Conservation (phyloP, 345 rosid species). For the Geranium rotundifolium region DNA sequence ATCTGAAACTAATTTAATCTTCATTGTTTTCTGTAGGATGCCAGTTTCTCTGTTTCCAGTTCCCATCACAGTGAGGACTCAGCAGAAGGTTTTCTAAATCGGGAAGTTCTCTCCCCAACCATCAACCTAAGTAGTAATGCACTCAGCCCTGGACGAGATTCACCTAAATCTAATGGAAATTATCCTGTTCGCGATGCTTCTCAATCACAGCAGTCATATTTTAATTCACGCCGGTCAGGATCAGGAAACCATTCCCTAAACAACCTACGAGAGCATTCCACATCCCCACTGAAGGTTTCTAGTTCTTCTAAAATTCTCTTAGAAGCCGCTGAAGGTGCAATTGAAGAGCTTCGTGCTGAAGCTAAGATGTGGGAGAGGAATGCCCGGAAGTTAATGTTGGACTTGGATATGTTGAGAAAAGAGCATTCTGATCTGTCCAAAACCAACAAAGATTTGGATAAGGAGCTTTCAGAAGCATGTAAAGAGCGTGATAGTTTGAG, state of each 20-base stretch:
- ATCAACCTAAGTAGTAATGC: slow-evolving; percentile 7
- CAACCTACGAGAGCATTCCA: slow-evolving; percentile 9
- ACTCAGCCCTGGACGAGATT: slow-evolving; percentile 12
- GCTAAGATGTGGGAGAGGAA: slow-evolving; percentile 50
- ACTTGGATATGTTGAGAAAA: slow-evolving; percentile 33
- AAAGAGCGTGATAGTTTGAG: slow-evolving; percentile 31
- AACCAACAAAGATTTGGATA: slow-evolving; percentile 18
- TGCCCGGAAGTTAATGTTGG: slow-evolving; percentile 35
- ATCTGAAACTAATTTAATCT: neutral
- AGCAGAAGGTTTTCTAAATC: slow-evolving; percentile 14
- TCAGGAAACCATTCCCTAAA: slow-evolving; percentile 16
- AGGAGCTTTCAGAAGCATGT: slow-evolving; percentile 34
- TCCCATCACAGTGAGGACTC: slow-evolving; percentile 30
- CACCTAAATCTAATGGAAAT: slow-evolving; percentile 9
- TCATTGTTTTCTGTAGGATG: slow-evolving; percentile 14
- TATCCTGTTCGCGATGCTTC: slow-evolving; percentile 12
- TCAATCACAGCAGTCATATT: slow-evolving; percentile 20
- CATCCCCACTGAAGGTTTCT: slow-evolving; percentile 14
- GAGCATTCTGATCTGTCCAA: slow-evolving; percentile 35
- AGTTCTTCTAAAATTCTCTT: slow-evolving; percentile 30
- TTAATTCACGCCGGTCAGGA: slow-evolving; percentile 13
- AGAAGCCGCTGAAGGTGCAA: slow-evolving; percentile 42
- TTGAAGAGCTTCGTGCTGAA: slow-evolving; percentile 32
- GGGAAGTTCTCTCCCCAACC: slow-evolving; percentile 8
- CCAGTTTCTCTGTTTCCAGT: slow-evolving; percentile 18